Evolutionary conservation across 2,329 filamentous ascomycete genomes (phyloP), one percentile per base, ranked within the genome.

Genomic region (Tolypocladium paradoxum): DNA sequence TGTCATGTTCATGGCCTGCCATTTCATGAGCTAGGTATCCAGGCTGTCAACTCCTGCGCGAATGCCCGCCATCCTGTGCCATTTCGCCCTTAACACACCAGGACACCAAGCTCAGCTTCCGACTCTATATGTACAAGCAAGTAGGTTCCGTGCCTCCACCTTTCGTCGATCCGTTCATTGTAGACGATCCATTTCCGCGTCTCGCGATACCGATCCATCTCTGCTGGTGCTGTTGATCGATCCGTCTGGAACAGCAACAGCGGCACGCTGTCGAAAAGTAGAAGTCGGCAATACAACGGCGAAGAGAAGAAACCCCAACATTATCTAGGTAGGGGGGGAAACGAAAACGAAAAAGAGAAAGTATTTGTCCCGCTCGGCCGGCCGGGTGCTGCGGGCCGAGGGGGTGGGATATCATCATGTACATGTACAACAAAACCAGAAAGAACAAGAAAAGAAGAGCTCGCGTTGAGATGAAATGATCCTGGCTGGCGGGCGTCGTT

Each of bases 381-480:
- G 31, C 47, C 6, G 9, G 12, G 47, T 16, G 9, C 9, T 6
- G 34, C 22, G 18, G 20, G 51, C 34, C 22, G 43, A 48, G 43
- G 50, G 47, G 33, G 31, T 38, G 53, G 55, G 55, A 58, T 58
- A 58, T 58, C 56, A 55, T 54, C 49, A 12, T 12, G 50, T 55
- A 47, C 24, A 50, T 43, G 45, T 11, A 49, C 37, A 46, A 33
- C 20, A 53, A 46, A 46, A 20, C 20, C 18, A 20, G 14, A 8
- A 29, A 18, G n/a, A 18, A 12, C 11, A 4, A 29, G 3, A 31
- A 46, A 29, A 12, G 16, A 46, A 20, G 24, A 45, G 22, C 27
- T 31, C 18, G 43, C 43, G 43, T 46, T n/a, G 40, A 46, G 40
- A 12, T 29, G 40, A 31, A 45, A 14, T 18, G 24, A 11, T 16